phyloP scores from a whole-genome alignment of 805 yeast species.

The Suhomyces emberorum region DNA sequence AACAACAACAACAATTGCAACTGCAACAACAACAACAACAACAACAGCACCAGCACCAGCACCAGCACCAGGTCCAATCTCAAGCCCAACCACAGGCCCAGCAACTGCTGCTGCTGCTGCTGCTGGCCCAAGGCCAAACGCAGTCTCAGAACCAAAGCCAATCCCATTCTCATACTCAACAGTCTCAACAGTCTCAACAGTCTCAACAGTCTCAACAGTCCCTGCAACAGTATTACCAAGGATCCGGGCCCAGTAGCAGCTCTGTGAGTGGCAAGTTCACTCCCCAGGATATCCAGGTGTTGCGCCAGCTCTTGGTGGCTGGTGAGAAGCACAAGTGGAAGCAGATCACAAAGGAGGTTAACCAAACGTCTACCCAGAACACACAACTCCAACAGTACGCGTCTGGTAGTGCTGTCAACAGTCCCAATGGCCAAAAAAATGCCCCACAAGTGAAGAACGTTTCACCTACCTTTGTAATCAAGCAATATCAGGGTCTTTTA shows the following conservation, averaged over 20 bases:
- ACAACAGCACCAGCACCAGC: no score
- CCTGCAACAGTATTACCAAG: slow-evolving; percentile 1
- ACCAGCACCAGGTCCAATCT: no score
- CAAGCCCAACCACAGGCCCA: no score
- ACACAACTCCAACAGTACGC: slow-evolving; percentile 3
- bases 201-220: background rate
- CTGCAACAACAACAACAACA: no score
- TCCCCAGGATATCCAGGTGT: slow-evolving; percentile 43
- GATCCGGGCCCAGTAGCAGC: slow-evolving; percentile 2
- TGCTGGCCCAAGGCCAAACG: no score
- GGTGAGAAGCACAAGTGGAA: slow-evolving; percentile 63
- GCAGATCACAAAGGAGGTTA: slow-evolving; percentile 43
- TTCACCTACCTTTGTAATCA: slow-evolving; percentile 52
- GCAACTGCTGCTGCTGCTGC: no score
- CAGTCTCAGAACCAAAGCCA: no score
- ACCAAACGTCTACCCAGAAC: slow-evolving; percentile 10
- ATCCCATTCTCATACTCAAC: no score
- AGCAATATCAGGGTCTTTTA: slow-evolving; percentile 52
- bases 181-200: background rate
- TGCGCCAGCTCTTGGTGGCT: slow-evolving; percentile 44
- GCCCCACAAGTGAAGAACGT: slow-evolving; percentile 31
- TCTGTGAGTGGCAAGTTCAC: slow-evolving; percentile 26
- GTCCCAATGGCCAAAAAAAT: slow-evolving; percentile 7
- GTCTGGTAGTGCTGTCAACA: slow-evolving; percentile 1
- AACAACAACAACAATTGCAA: slow-evolving; percentile 5